Base-by-base conservation (phyloP, 139 green algal genomes). In the Tetraselmis striata region DNA sequence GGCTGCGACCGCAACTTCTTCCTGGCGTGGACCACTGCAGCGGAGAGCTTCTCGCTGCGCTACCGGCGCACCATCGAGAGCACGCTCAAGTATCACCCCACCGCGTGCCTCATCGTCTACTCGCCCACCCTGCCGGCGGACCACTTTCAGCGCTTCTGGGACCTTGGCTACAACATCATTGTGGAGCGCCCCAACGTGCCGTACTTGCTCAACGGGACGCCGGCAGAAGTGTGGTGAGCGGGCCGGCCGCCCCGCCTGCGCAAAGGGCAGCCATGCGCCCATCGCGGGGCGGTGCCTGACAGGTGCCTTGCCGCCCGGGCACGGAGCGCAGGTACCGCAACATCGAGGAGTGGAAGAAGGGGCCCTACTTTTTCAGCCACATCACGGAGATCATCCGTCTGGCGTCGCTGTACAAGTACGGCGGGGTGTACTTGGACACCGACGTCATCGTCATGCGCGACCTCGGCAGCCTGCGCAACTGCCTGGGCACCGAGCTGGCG, bases 321-420 rank as follows among this genome's bases (percentile, higher is more conserved):
- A n/a, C n/a, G n/a, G n/a, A n/a, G n/a, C n/a, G n/a, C 18, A 67
- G 45, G 85, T 88, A 87, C 30, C 22, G 26, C 25, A 80, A 80
- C 32, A 87, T 88, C 18, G 85, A 88, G 30, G 25, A 79, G 83
- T 88, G 85, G 85, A 81, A 58, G 28, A 83, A 78, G 28, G 85
- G 85, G 24, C 29, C 30, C 24, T 87, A 85, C 83, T 88, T 88
- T 78, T 88, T 88, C 83, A 80, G 28, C 28, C 85, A 88, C 80
- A 84, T 87, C 83, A 88, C 85, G 11, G 85, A 88, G 78, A 84
- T 88, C 31, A 86, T 88, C 28, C 85, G 85, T 5, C 76, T 88
- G 31, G 83, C 83, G 25, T 82, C 79, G 27, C 74, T 88, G 23
- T 87, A 81, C 77, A 86, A 88, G 28, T 87, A 87, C 32, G 84